Conservation (phyloP, 352 stramenopile species). For the Phytophthora foliorum region DNA sequence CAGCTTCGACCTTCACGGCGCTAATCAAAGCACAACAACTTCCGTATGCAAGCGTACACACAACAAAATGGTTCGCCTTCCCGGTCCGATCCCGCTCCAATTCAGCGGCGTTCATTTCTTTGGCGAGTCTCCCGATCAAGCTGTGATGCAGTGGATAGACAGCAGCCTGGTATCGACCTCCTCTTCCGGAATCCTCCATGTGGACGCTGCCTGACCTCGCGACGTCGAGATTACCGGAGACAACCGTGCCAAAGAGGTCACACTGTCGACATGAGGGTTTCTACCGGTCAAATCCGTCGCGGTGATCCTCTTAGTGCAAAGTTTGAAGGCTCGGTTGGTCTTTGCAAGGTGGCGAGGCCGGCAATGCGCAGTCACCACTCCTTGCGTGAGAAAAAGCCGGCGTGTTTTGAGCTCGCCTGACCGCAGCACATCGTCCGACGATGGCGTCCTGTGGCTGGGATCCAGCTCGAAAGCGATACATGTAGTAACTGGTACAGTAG, state of each 20-base stretch:
- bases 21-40: too few relatives aligned
- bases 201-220: conserved; percentile 18
- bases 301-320: conserved; percentile 23
- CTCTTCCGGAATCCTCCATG: conserved; percentile 1
- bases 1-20: too few relatives aligned
- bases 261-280: conserved; percentile 2
- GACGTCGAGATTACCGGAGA: neutral
- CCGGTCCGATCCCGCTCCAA: conserved; percentile 16
- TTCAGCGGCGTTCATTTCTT: conserved; percentile 20
- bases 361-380: conserved; percentile 14
- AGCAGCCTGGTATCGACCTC: neutral
- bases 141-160: conserved; percentile 29
- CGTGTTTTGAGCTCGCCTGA: conserved; percentile 31
- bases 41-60: too few relatives aligned
- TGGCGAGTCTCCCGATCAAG: conserved; percentile 8
- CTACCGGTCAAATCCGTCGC: conserved; percentile 30
- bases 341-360: conserved; percentile 18
- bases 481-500: too few relatives aligned
- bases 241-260: neutral
- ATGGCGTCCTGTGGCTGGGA: conserved; percentile 5
- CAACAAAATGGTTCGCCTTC: conserved; percentile 3
- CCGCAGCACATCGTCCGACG: conserved; percentile 28
- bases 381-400: conserved; percentile 25
- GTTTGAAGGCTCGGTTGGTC: conserved; percentile 26
- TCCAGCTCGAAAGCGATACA: neutral